phyloP scores from a whole-genome alignment of 495 filamentous ascomycete species.

The Talaromyces trachyspermus region DNA sequence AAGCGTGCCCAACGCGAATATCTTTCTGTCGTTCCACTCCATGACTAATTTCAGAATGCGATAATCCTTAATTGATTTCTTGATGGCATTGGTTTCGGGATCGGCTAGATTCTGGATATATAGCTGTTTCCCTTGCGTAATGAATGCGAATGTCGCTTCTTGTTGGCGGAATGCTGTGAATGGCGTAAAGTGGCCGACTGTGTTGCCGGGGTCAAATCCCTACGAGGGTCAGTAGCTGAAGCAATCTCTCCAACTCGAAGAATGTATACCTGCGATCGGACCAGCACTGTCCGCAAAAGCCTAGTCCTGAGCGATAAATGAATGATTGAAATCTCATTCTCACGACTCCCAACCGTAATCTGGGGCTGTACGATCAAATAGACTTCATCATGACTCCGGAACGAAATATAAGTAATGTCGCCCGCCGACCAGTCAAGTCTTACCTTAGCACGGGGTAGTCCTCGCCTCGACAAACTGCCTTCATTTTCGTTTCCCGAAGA shows the following conservation, averaged over 20 bases:
- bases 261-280: constrained; percentile 2
- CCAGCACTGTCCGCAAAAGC: neutral
- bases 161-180: constrained; percentile 16
- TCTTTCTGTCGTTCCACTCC: constrained; percentile 12
- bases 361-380: constrained; percentile 22
- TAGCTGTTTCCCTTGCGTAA: constrained; percentile 21
- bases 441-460: too few relatives aligned
- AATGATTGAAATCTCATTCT: constrained; percentile 8
- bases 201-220: constrained; percentile 19
- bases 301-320: constrained; percentile 1
- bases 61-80: constrained; percentile 20
- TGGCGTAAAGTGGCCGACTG: constrained; percentile 22
- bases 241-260: too few relatives aligned
- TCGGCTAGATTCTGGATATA: constrained; percentile 15
- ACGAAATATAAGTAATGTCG: constrained; percentile 20
- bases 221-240: too few relatives aligned
- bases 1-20: constrained; percentile 21
- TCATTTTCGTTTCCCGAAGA: too few relatives aligned
- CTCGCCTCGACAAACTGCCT: too few relatives aligned
- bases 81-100: neutral
- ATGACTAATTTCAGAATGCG: constrained; percentile 22
- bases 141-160: constrained; percentile 16
- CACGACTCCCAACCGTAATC: constrained; percentile 11
- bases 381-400: constrained; percentile 15
- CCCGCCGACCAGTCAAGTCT: constrained; percentile 15